These are phyloP conservation scores for Macrophomina tecta DNA, from an alignment of 2,329 filamentous ascomycete species.

Conservation along the genomic window DNA sequence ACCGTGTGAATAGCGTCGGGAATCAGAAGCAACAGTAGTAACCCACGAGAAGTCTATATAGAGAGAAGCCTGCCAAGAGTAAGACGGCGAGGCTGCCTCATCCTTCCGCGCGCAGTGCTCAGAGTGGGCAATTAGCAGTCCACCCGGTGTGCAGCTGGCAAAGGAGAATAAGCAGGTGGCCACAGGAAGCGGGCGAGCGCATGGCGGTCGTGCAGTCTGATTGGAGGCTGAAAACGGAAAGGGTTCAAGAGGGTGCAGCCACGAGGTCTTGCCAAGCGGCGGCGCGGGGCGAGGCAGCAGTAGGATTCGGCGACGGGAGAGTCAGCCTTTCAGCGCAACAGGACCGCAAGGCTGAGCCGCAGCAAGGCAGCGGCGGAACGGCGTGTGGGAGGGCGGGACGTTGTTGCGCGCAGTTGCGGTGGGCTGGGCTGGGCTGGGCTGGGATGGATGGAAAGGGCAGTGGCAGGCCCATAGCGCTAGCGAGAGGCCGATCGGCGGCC, in stretches of 20 bases:
- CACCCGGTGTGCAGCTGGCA: neutral
- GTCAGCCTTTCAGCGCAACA: neutral
- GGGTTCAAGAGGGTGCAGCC: neutral
- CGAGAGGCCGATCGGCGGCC: too few species aligned
- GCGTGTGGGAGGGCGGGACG: neutral
- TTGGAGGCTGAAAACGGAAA: conserved; percentile 5
- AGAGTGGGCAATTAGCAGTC: neutral
- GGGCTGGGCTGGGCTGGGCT: neutral
- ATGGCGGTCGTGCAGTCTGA: conserved; percentile 1
- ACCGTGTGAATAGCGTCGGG: neutral
- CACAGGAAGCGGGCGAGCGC: neutral
- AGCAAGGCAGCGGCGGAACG: neutral
- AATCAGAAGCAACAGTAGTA: neutral
- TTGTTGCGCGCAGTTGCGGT: neutral
- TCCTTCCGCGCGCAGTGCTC: neutral
- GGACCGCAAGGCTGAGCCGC: neutral
- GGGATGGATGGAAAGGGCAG: neutral
- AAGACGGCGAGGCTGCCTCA: neutral
- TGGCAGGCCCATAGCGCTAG: neutral
- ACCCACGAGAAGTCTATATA: neutral
- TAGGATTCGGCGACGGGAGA: neutral
- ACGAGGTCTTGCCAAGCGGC: neutral
- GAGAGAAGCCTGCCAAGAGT: neutral
- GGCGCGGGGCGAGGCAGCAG: conserved; percentile 13
- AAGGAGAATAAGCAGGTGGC: neutral